Conservation (phyloP, 2,329 filamentous ascomycete genomes). For the Arthrobotrys conoides region DNA sequence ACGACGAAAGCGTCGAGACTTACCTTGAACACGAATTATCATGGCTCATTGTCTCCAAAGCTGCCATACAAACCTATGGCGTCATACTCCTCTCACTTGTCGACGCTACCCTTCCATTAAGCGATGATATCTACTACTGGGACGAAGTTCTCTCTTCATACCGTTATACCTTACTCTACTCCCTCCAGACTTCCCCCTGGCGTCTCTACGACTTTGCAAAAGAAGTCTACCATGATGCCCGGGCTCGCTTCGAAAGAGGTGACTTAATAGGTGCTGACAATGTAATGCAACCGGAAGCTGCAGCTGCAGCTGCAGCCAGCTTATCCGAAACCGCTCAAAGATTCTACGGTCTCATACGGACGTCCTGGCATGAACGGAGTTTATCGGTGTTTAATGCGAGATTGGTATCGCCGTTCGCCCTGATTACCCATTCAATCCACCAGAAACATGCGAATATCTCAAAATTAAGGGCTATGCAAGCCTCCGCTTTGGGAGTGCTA, state of each 20-base stretch:
- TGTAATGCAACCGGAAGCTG: constrained; percentile 34
- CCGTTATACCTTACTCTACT: constrained; percentile 83
- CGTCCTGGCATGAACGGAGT: constrained; percentile 80
- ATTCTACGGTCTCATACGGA: constrained; percentile 85
- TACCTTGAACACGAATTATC: constrained; percentile 83
- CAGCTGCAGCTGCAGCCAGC: constrained; percentile 18
- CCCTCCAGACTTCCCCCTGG: constrained; percentile 85
- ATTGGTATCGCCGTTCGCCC: constrained; percentile 82
- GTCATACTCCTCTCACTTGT: constrained; percentile 81
- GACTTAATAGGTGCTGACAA: constrained; percentile 38
- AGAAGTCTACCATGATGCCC: constrained; percentile 77
- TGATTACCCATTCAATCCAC: constrained; percentile 80
- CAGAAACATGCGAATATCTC: constrained; percentile 80
- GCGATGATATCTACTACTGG: constrained; percentile 95
- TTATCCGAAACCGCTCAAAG: constrained; percentile 66
- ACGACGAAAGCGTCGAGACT: constrained; percentile 65
- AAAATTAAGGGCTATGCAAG: constrained; percentile 82
- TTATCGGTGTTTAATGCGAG: constrained; percentile 79
- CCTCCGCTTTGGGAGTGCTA: constrained; percentile 87
- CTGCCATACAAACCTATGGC: constrained; percentile 90
- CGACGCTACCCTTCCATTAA: constrained; percentile 85
- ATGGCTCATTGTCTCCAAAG: constrained; percentile 92
- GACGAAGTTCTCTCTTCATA: constrained; percentile 86
- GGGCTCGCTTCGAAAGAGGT: constrained; percentile 38
- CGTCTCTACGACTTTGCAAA: constrained; percentile 80